Conservation (phyloP, 2,329 filamentous ascomycete species). For the Epicoccum nigrum region DNA sequence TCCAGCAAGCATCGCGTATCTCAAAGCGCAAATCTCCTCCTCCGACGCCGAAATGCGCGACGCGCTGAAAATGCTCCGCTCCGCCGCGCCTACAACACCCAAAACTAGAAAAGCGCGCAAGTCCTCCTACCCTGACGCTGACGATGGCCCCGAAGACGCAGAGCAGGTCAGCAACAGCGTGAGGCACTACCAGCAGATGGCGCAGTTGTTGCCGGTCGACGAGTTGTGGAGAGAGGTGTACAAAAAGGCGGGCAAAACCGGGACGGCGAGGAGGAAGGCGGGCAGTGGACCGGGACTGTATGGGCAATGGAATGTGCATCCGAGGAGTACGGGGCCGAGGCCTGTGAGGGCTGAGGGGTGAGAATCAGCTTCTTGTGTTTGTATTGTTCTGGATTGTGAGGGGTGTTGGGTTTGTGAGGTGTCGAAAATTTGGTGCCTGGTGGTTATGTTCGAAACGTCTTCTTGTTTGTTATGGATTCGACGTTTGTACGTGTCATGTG, state of each 20-base stretch:
- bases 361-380: no score
- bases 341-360: neutral
- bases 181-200: constrained; percentile 37
- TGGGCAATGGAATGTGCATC: constrained; percentile 20
- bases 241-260: constrained; percentile 3
- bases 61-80: constrained; percentile 65
- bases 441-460: no score
- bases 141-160: constrained; percentile 15
- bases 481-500: no score
- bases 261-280: neutral
- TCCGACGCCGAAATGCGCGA: constrained; percentile 75
- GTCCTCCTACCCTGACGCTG: constrained; percentile 8
- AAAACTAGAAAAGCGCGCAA: constrained; percentile 3
- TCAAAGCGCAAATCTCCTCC: constrained; percentile 82
- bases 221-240: constrained; percentile 29
- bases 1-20: constrained; percentile 61
- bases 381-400: no score
- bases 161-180: constrained; percentile 21
- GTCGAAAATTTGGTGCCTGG: no score
- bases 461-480: no score
- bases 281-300: neutral
- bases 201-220: constrained; percentile 33
- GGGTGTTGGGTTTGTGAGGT: no score
- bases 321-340: constrained; percentile 15
- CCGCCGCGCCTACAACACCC: neutral